Conservation (phyloP, 768 basidiomycete species). For the Amanita rubescens region DNA sequence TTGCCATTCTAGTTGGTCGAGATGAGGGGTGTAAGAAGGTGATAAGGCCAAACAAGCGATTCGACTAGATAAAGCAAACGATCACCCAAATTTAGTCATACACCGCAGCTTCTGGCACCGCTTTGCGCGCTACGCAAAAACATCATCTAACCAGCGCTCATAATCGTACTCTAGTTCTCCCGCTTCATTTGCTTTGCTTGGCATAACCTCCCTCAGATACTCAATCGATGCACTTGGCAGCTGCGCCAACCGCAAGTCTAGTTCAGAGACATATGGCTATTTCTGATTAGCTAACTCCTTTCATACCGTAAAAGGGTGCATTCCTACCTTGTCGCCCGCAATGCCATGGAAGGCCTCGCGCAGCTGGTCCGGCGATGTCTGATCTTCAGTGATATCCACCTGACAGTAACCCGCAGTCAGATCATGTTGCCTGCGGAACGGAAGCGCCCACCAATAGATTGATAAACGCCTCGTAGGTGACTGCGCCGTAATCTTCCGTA, state of each 20-base stretch:
- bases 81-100: slow-evolving; percentile 10
- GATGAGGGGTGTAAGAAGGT: background rate
- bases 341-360: slow-evolving; percentile 91
- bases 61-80: slow-evolving; percentile 17
- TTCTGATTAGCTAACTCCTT: background rate
- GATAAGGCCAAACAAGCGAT: slow-evolving; percentile 2
- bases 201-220: slow-evolving; percentile 82
- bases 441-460: slow-evolving; percentile 66
- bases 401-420: slow-evolving; percentile 21
- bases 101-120: background rate
- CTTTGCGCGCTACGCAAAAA: slow-evolving; percentile 46
- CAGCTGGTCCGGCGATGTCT: slow-evolving; percentile 87
- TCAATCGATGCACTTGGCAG: slow-evolving; percentile 69
- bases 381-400: slow-evolving; percentile 96
- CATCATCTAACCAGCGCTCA: slow-evolving; percentile 73
- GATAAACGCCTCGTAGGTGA: slow-evolving; percentile 92
- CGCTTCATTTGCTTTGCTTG: slow-evolving; percentile 39
- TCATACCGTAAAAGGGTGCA: background rate
- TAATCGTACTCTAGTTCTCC: slow-evolving; percentile 75
- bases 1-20: slow-evolving; percentile 23
- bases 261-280: slow-evolving; percentile 88
- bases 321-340: slow-evolving; percentile 75
- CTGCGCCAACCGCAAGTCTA: slow-evolving; percentile 81
- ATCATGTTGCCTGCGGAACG: background rate
- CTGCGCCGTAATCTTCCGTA: slow-evolving; percentile 73